Evolutionary conservation across 768 basidiomycete genomes (phyloP).

Genomic region (Mycena sanguinolenta): DNA sequence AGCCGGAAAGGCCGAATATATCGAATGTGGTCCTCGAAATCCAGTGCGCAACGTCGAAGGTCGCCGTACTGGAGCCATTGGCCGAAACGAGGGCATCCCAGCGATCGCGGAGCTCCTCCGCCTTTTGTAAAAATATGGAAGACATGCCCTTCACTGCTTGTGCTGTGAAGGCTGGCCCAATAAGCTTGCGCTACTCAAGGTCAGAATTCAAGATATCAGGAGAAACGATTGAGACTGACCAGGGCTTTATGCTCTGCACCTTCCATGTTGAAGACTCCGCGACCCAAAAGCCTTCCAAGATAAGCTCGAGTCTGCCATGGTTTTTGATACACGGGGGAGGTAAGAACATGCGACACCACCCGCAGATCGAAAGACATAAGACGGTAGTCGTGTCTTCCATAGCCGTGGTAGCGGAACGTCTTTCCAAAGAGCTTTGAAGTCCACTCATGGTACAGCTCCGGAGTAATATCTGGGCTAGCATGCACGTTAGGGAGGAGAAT

Average conservation of each 20-base stretch:
- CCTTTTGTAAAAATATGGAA: conserved; percentile 65
- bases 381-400: conserved; percentile 68
- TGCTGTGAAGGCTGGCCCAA: conserved; percentile 64
- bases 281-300: conserved; percentile 62
- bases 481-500: not conserved
- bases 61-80: conserved; percentile 27
- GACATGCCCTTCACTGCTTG: conserved; percentile 59
- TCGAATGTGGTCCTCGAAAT: conserved; percentile 74
- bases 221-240: conserved; percentile 38
- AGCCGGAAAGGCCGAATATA: conserved; percentile 71
- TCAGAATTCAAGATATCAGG: not conserved
- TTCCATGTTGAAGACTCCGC: conserved; percentile 67
- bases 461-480: conserved; percentile 57
- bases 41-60: conserved; percentile 69
- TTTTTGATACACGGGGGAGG: conserved; percentile 63
- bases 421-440: conserved; percentile 56
- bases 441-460: conserved; percentile 59
- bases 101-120: conserved; percentile 60
- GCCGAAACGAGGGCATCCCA: conserved; percentile 54
- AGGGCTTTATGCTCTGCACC: conserved; percentile 61
- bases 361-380: conserved; percentile 67
- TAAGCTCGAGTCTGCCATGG: conserved; percentile 68
- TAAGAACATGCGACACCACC: conserved; percentile 62
- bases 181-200: conserved; percentile 53
- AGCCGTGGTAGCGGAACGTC: conserved; percentile 68